A percentile compares a stretch with the other conserved stretches of the same genome.
These are phyloP conservation scores for Geotrichum fermentans DNA, from an alignment of 1,139 yeast species.

Conservation along the genomic window DNA sequence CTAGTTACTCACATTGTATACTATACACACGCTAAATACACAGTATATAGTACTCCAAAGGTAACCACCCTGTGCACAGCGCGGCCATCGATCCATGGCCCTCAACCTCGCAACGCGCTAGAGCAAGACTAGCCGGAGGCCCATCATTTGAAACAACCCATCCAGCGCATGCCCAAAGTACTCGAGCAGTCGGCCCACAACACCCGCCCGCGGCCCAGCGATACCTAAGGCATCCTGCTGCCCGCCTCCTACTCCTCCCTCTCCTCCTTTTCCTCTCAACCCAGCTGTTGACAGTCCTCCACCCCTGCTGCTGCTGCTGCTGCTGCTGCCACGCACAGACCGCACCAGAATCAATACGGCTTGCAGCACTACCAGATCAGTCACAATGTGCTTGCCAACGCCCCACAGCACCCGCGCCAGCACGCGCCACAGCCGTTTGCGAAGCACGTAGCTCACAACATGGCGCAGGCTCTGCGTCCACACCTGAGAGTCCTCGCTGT, in stretches of 20 bases:
- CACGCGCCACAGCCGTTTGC: not conserved
- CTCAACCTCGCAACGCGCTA: too few species aligned
- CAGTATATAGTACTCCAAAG: too few species aligned
- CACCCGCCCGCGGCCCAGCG: not conserved
- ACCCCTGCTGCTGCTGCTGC: too few species aligned
- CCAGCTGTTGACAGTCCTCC: too few species aligned
- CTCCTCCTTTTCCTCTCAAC: too few species aligned
- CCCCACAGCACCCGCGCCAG: conserved; percentile 4
- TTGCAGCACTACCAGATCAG: conserved; percentile 5
- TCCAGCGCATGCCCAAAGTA: too few species aligned
- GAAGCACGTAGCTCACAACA: not conserved
- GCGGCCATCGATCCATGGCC: too few species aligned
- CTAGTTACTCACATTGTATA: too few species aligned
- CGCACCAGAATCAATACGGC: conserved; percentile 1
- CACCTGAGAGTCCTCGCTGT: not conserved
- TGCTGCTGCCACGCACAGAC: not conserved
- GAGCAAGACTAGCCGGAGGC: too few species aligned
- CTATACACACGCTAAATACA: too few species aligned
- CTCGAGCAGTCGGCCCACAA: not conserved
- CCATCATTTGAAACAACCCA: too few species aligned
- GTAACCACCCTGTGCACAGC: too few species aligned
- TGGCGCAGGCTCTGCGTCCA: not conserved
- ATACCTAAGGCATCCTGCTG: not conserved
- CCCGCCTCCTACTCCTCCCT: not conserved
- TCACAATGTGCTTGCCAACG: conserved; percentile 2